Evolutionary conservation across 1,139 yeast genomes (phyloP), one percentile per base, ranked within the genome.

Genomic region (Nakaseomyces delphensis): DNA sequence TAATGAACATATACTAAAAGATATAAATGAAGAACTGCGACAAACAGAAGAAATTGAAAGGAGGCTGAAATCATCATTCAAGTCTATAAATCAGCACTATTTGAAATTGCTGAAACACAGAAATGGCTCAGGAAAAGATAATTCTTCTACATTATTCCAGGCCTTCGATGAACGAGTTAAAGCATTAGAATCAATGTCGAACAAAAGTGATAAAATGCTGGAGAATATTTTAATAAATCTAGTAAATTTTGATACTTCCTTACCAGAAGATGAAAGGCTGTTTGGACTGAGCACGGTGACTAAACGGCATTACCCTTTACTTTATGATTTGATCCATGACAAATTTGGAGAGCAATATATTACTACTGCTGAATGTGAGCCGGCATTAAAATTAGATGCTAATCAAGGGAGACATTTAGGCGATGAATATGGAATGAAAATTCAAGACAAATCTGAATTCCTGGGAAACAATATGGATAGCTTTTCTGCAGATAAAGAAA

Each of bases 21-120:
- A 59, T 39, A 46, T 58, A 2, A 39, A 44, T 6, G 37, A 46
- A 9, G 64, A 59, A 39, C 37, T 44, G 24, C 45, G 41, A 20
- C 64, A 59, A 45, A 53, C 50, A 33, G 50, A 47, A 16, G 38
- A 45, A 20, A 48, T 58, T 10, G 58, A 57, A 32, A 24, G 33
- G 10, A 54, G 54, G 36, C 33, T 59, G 27, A 54, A 49, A 30
- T 43, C 43, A 10, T 55, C 63, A 6, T 38, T 48, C 6, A 49
- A 45, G 41, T 54, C 45, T 39, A 42, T 59, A 5, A 49, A 53
- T 20, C 53, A 47, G 19, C 45, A 46, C 9, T 54, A 55, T 40
- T 36, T 37, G n/a, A 54, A 45, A 29, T 40, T 50, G 1, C n/a
- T 29, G 4, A 48, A 45, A 29, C 43, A 39, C 9, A 49, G 59